phyloP scores from a whole-genome alignment of 176 grass and related monocot species.

The Paspalum vaginatum region DNA sequence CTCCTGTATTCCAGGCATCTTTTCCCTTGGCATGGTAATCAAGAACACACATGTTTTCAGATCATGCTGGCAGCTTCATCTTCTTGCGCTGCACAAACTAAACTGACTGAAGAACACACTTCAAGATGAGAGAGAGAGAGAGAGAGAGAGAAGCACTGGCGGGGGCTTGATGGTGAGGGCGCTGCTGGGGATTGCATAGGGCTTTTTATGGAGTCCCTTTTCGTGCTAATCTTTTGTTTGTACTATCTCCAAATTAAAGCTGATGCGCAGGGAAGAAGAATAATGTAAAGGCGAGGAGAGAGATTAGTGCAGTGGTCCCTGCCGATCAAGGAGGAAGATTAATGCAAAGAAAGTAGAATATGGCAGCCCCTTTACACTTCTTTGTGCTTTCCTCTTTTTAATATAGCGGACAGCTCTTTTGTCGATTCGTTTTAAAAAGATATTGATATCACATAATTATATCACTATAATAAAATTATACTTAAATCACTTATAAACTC shows the following conservation, averaged over 20 bases:
- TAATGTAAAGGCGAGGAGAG: slow-evolving; percentile 26
- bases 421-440: too few species aligned
- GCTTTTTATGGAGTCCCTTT: slow-evolving; percentile 45
- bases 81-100: slow-evolving; percentile 49
- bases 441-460: too few species aligned
- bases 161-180: slow-evolving; percentile 28
- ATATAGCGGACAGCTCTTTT: too few species aligned
- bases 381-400: too few species aligned
- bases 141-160: slow-evolving; percentile 25
- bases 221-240: slow-evolving; percentile 23
- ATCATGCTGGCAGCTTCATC: slow-evolving; percentile 84
- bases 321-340: background rate
- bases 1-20: background rate
- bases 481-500: too few species aligned
- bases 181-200: slow-evolving; percentile 35
- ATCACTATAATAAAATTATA: too few species aligned
- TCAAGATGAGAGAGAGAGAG: background rate
- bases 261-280: slow-evolving; percentile 27
- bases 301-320: slow-evolving; percentile 30
- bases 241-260: too few species aligned
- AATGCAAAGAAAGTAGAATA: slow-evolving; percentile 39
- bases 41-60: slow-evolving; percentile 34
- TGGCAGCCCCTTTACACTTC: too few species aligned
- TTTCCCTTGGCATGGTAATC: background rate
- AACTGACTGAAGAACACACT: slow-evolving; percentile 8